Conservation (phyloP, 805 yeast species). For the Starmerella ratchasimensis region DNA sequence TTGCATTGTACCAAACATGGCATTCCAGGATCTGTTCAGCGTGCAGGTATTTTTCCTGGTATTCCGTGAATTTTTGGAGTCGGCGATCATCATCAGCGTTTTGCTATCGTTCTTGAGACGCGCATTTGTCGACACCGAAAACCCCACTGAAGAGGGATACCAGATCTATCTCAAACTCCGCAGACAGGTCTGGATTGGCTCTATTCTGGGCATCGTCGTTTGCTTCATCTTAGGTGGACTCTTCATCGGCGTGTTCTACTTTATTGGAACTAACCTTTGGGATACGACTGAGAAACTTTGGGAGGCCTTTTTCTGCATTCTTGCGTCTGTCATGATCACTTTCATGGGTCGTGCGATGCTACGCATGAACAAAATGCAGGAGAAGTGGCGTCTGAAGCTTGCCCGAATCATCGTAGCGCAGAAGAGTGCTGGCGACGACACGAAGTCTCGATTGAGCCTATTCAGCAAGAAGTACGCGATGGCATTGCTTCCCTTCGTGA, state of each 20-base stretch:
- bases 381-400: conserved; percentile 61
- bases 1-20: too few relatives aligned
- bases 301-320: conserved; percentile 71
- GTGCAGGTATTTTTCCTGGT: conserved; percentile 76
- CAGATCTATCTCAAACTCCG: conserved; percentile 34
- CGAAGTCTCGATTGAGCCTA: conserved; percentile 2
- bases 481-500: conserved; percentile 67
- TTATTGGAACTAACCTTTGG: conserved; percentile 77
- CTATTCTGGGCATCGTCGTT: conserved; percentile 50
- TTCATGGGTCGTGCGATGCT: conserved; percentile 76
- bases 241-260: conserved; percentile 56
- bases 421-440: conserved; percentile 1
- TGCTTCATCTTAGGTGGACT: conserved; percentile 62
- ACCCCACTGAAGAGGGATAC: conserved; percentile 10
- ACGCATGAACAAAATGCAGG: conserved; percentile 65
- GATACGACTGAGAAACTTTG: conserved; percentile 74
- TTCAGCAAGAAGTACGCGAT: conserved; percentile 43
- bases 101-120: conserved; percentile 74
- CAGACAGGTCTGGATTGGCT: conserved; percentile 73
- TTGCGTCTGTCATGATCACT: conserved; percentile 68
- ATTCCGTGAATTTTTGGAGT: conserved; percentile 80
- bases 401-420: conserved; percentile 30
- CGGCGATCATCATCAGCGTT: conserved; percentile 75
- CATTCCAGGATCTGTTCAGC: conserved; percentile 34
- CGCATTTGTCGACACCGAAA: conserved; percentile 41